phyloP scores from a whole-genome alignment of 1,284 basidiomycete genomes.

The Sporisorium iseilematis-ciliati region DNA sequence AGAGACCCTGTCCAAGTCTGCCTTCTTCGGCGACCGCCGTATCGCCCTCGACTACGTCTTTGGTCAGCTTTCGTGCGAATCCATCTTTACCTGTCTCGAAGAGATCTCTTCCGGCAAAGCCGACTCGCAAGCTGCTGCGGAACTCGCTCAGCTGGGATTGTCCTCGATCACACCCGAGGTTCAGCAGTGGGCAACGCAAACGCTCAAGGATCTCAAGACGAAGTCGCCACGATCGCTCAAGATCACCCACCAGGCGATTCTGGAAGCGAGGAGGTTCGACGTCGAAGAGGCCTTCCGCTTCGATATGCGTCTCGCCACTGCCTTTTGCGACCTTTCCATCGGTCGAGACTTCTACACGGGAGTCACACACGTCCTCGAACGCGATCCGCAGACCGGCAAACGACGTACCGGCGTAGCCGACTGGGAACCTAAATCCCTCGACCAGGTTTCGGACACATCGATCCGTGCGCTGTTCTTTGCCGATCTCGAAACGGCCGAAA shows the following conservation, averaged over 20 bases:
- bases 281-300: conserved; percentile 60
- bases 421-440: conserved; percentile 59
- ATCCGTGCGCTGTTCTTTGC: conserved; percentile 60
- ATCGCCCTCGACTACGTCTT: conserved; percentile 66
- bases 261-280: conserved; percentile 52
- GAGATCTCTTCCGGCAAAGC: conserved; percentile 37
- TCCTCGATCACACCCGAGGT: conserved; percentile 37
- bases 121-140: conserved; percentile 48
- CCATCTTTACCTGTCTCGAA: conserved; percentile 54
- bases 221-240: conserved; percentile 66
- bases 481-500: conserved; percentile 43
- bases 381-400: conserved; percentile 65
- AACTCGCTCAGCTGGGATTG: conserved; percentile 47
- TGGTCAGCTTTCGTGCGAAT: conserved; percentile 59
- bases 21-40: conserved; percentile 61
- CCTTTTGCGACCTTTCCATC: conserved; percentile 66
- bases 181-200: conserved; percentile 53
- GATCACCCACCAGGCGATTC: conserved; percentile 59
- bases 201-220: conserved; percentile 54
- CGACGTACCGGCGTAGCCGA: conserved; percentile 53
- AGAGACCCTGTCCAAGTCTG: conserved; percentile 45
- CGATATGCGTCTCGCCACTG: conserved; percentile 67
- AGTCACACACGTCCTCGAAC: conserved; percentile 60
- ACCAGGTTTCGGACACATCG: conserved; percentile 53
- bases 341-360: conserved; percentile 70